Evolutionary conservation across 805 yeast genomes (phyloP), one percentile per base, ranked within the genome.

Genomic region (Barnettozyma siamensis): DNA sequence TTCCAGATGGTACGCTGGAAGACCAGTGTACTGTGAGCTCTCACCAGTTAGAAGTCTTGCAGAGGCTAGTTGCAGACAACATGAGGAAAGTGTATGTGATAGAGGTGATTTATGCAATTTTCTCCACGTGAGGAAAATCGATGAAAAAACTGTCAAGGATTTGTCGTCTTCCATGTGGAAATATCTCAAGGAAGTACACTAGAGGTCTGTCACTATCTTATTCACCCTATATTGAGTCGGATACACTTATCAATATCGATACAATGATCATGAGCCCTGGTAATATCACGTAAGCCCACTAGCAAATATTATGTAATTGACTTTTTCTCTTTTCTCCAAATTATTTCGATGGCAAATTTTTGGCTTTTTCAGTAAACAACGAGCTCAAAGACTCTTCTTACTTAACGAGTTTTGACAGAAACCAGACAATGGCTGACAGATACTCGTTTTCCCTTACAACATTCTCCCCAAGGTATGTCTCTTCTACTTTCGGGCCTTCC

Each of bases 381-480:
- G 19, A 28, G 35, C 20, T 23, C 23, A 11, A 36, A 17, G 10
- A 23, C 26, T 7, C 26, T 23, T 23, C 26, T 7, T 7, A 23
- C 7, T 23, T 23, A 10, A 23, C 20, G 19, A 36, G n/a, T 13
- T 20, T 8, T 3, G 11, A 19, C n/a, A 11, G 17, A 11, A 16
- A 28, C 11, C 19, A 33, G 11, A 30, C 11, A 13, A 93, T 93
- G 98, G 95, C 99, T 45, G 99, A 93, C 65, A 80, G 99, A 75
- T 93, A 93, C 67, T 88, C 98, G 17, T 93, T 93, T 62, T 93
- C 99, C 19, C 75, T 93, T 48, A 93, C 99, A 20, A 93, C 99
- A 15, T 93, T 93, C 64, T 91, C 98, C 37, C 99, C 99, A 59
- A 85, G 84, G 89, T 83, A 50, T 15, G 58, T 47, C 3, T 8